Percentiles rank a stretch among this genome's conserved stretches.
Conservation (phyloP, 1,284 basidiomycete species). For the Fistulina hepatica region DNA sequence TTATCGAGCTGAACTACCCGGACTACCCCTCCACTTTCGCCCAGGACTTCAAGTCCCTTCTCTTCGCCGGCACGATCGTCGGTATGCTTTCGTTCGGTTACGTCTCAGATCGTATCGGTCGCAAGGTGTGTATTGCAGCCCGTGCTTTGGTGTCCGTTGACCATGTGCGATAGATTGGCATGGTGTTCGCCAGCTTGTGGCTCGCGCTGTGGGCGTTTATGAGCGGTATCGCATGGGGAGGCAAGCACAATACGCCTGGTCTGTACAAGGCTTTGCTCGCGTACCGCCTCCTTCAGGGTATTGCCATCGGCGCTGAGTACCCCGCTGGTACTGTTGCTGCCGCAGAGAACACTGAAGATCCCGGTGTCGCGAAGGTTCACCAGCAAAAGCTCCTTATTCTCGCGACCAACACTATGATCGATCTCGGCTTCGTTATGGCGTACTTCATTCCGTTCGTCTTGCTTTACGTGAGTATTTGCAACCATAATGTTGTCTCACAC, state of each 20-base stretch:
- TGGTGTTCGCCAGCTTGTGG: slow-evolving; percentile 67
- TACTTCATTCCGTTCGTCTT: slow-evolving; percentile 15
- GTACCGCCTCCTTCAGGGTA: slow-evolving; percentile 64
- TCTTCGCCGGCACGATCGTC: slow-evolving; percentile 78
- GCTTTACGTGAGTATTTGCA: slow-evolving; percentile 6
- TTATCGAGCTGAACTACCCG: too few relatives aligned
- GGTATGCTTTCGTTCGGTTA: slow-evolving; percentile 74
- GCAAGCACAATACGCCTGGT: neutral
- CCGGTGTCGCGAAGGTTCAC: slow-evolving; percentile 61
- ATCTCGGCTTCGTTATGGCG: slow-evolving; percentile 76
- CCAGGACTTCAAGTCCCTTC: too few relatives aligned
- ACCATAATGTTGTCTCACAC: slow-evolving; percentile 4
- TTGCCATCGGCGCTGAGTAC: slow-evolving; percentile 84
- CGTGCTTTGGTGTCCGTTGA: neutral
- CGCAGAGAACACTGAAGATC: slow-evolving; percentile 83
- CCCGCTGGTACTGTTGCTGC: slow-evolving; percentile 88
- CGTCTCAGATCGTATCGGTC: slow-evolving; percentile 77
- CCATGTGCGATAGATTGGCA: slow-evolving; percentile 46
- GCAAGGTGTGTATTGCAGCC: slow-evolving; percentile 78
- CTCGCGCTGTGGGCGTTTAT: slow-evolving; percentile 58
- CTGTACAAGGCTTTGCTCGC: neutral
- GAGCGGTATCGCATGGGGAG: too few relatives aligned
- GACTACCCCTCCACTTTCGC: too few relatives aligned
- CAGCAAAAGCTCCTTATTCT: slow-evolving; percentile 84
- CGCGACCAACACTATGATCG: slow-evolving; percentile 87